These are phyloP conservation scores for Cardamine resedifolia DNA, from an alignment of 345 rosid genomes.

Conservation along the genomic window DNA sequence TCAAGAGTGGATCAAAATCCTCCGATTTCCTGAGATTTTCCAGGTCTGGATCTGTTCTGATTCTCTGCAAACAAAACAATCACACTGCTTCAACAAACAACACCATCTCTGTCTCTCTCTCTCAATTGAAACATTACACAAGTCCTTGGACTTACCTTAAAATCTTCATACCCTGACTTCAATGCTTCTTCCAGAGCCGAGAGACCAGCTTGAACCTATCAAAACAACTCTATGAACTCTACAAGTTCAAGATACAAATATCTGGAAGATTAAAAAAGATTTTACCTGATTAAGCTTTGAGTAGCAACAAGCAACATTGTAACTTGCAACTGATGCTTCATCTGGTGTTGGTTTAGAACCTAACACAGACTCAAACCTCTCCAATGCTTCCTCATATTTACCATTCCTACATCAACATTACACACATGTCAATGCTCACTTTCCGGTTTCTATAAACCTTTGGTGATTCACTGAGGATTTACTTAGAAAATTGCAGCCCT, in stretches of 20 bases:
- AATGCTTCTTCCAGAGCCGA: conserved; percentile 93
- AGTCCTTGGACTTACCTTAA: conserved; percentile 53
- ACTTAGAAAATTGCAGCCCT: conserved; percentile 83
- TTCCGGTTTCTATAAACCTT: background rate
- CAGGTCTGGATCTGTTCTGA: conserved; percentile 86
- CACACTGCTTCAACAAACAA: conserved; percentile 19
- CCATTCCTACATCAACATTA: conserved; percentile 50
- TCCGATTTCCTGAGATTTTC: conserved; percentile 55
- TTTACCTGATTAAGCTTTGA: conserved; percentile 86
- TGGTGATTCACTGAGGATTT: conserved; percentile 11
- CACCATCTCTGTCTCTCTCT: background rate
- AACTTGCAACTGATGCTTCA: conserved; percentile 84
- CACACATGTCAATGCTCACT: background rate
- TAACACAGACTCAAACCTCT: conserved; percentile 89
- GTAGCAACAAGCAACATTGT: conserved; percentile 95
- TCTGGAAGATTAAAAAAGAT: background rate
- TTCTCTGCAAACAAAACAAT: conserved; percentile 55
- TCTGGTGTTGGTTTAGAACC: conserved; percentile 77
- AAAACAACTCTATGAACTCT: background rate
- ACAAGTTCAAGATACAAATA: conserved; percentile 14
- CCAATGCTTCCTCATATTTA: conserved; percentile 81
- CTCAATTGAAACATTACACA: background rate
- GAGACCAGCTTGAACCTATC: conserved; percentile 82
- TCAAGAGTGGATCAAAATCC: conserved; percentile 68
- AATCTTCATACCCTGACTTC: conserved; percentile 81